Conservation (phyloP, 139 green algal genomes). For the Penium margaritaceum region DNA sequence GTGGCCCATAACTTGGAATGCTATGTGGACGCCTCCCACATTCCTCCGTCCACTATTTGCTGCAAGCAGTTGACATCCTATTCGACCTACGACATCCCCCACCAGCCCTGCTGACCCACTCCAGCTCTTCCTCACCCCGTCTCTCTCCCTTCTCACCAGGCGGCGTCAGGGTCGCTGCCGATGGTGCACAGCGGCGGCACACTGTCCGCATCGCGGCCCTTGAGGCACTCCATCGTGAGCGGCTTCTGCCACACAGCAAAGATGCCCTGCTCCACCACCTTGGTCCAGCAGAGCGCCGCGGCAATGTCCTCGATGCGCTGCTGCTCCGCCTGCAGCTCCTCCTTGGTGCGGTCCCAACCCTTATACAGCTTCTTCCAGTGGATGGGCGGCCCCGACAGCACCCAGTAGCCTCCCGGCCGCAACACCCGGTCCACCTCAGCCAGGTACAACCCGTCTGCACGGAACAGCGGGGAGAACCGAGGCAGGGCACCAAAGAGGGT, state of each 20-base stretch:
- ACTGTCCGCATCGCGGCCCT: not conserved
- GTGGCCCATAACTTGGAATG: too few species aligned
- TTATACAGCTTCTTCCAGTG: conserved; percentile 4
- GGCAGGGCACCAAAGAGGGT: too few species aligned
- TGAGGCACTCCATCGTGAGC: conserved; percentile 15
- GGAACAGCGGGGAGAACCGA: not conserved
- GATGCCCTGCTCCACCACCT: conserved; percentile 10
- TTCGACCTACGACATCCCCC: too few species aligned
- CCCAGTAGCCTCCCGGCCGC: conserved; percentile 26
- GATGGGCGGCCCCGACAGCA: conserved; percentile 24
- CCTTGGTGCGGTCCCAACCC: conserved; percentile 21
- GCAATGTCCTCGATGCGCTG: conserved; percentile 9
- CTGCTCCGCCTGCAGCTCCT: conserved; percentile 14
- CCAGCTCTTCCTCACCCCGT: too few species aligned
- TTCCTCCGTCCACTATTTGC: too few species aligned
- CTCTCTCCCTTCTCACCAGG: too few species aligned
- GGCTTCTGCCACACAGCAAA: conserved; percentile 31
- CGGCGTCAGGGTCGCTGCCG: not conserved
- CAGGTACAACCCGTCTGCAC: conserved; percentile 7
- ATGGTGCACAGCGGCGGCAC: conserved; percentile 12
- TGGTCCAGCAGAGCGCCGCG: conserved; percentile 14
- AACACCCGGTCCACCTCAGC: conserved; percentile 21
- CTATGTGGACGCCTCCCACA: too few species aligned
- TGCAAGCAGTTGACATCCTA: too few species aligned
- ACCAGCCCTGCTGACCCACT: too few species aligned